phyloP scores from a whole-genome alignment of 371 early-diverging fungal genomes.

The Mucor lusitanicus region DNA sequence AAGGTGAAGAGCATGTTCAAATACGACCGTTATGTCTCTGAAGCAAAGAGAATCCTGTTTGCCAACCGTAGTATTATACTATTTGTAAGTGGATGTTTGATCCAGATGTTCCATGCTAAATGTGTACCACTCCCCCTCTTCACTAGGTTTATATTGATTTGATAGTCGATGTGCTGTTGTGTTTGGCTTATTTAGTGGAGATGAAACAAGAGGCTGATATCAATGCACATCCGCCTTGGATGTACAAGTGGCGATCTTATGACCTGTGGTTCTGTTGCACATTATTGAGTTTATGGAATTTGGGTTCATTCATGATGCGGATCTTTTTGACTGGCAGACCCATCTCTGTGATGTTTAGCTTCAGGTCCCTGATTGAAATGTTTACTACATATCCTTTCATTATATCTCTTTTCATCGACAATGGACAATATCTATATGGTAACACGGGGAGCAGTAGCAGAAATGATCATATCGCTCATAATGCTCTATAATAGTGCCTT shows the following conservation, averaged over 20 bases:
- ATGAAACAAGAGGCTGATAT: conserved; percentile 58
- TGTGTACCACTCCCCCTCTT: not conserved
- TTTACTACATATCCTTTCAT: conserved; percentile 59
- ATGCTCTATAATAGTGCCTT: conserved; percentile 65
- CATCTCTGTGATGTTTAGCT: conserved; percentile 43
- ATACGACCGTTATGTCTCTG: conserved; percentile 14
- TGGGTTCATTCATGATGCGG: conserved; percentile 48
- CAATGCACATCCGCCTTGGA: conserved; percentile 54
- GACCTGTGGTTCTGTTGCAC: conserved; percentile 56
- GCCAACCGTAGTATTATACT: conserved; percentile 29
- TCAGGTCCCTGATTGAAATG: conserved; percentile 53
- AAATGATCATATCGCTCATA: too few relatives aligned
- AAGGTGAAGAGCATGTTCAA: conserved; percentile 6
- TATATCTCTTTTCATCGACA: conserved; percentile 45
- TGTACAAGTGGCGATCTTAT: conserved; percentile 61
- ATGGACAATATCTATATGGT: conserved; percentile 61
- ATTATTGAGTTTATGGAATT: conserved; percentile 45
- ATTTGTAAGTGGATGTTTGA: conserved; percentile 24
- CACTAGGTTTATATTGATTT: conserved; percentile 58
- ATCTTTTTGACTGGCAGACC: conserved; percentile 34
- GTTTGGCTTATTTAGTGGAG: conserved; percentile 67
- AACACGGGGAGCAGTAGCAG: not conserved
- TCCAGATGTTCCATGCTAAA: not conserved
- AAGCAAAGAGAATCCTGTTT: conserved; percentile 18
- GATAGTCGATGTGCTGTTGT: conserved; percentile 62